These are phyloP conservation scores for Metschnikowia koreensis DNA, from an alignment of 805 yeast species.

Conservation along the genomic window DNA sequence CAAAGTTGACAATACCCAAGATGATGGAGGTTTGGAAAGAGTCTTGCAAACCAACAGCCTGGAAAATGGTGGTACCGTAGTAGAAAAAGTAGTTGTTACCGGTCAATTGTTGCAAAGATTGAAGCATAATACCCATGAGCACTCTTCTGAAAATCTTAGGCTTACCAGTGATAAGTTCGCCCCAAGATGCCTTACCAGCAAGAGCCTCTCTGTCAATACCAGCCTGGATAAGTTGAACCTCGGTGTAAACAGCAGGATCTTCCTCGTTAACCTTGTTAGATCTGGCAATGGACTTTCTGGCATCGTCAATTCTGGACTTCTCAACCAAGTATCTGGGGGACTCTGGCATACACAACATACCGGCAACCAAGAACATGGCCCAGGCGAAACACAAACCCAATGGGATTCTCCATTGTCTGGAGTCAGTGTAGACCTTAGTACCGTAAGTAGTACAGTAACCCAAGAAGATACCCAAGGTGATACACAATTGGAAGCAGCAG, in stretches of 20 bases:
- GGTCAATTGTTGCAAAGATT: conserved; percentile 59
- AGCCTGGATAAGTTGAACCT: conserved; percentile 53
- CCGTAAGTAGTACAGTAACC: conserved; percentile 70
- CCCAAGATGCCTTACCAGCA: conserved; percentile 68
- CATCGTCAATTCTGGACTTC: conserved; percentile 49
- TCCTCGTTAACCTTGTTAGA: conserved; percentile 57
- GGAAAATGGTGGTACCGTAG: conserved; percentile 57
- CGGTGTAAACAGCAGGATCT: conserved; percentile 52
- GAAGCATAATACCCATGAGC: conserved; percentile 55
- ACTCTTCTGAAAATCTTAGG: conserved; percentile 61
- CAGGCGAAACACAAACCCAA: conserved; percentile 48
- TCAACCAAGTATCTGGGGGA: conserved; percentile 64
- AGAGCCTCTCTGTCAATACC: conserved; percentile 59
- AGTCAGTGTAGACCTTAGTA: conserved; percentile 50
- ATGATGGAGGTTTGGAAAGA: conserved; percentile 57
- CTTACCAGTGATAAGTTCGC: conserved; percentile 58
- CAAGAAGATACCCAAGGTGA: conserved; percentile 67
- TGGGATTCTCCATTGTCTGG: conserved; percentile 69
- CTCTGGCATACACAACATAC: conserved; percentile 64
- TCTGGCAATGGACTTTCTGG: conserved; percentile 52
- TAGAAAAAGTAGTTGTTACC: conserved; percentile 65
- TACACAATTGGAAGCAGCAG: conserved; percentile 65
- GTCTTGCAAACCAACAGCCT: conserved; percentile 48
- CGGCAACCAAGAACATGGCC: conserved; percentile 48
- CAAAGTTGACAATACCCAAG: conserved; percentile 54